A percentile compares a stretch with the other conserved stretches of the same genome.
These are phyloP conservation scores for Dothidotthia symphoricarpi DNA, from an alignment of 2,329 filamentous ascomycete genomes.

Conservation along the genomic window DNA sequence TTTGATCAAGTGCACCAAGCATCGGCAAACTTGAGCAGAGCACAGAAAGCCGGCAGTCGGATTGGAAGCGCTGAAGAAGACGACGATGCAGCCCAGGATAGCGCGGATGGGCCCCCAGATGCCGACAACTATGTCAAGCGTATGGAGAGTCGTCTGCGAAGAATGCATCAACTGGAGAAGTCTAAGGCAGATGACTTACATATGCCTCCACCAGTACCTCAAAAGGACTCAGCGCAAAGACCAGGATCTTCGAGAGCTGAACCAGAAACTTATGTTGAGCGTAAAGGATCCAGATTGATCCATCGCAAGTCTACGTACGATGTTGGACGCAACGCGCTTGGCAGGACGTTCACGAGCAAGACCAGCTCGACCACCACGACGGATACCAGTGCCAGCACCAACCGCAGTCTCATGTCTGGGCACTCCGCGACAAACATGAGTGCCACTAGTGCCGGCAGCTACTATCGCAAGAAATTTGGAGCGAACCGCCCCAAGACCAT, in stretches of 20 bases:
- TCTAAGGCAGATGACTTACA: conserved; percentile 51
- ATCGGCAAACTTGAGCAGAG: conserved; percentile 40
- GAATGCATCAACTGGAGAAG: conserved; percentile 58
- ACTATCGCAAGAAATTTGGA: conserved; percentile 70
- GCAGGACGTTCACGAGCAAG: conserved; percentile 82
- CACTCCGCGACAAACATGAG: conserved; percentile 87
- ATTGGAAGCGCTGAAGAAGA: conserved; percentile 35
- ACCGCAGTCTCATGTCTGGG: conserved; percentile 90
- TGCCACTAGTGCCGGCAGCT: conserved; percentile 90
- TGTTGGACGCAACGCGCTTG: conserved; percentile 66
- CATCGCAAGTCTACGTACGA: conserved; percentile 78
- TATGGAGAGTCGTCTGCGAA: conserved; percentile 80
- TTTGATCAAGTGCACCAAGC: conserved; percentile 62
- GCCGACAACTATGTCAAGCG: conserved; percentile 84
- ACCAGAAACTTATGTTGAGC: conserved; percentile 25
- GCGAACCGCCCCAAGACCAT: conserved; percentile 61
- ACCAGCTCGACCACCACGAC: conserved; percentile 71
- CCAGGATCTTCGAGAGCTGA: conserved; percentile 41
- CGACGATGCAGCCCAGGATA: conserved; percentile 51
- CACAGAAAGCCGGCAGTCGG: conserved; percentile 65
- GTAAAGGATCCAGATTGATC: conserved; percentile 45
- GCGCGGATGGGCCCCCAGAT: conserved; percentile 62
- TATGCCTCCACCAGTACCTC: conserved; percentile 61
- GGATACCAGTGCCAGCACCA: conserved; percentile 67
- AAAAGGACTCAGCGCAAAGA: conserved; percentile 50